Evolutionary conservation across 139 green algal genomes (phyloP), one percentile per base, ranked within the genome.

Genomic region (Chlorella sp.): DNA sequence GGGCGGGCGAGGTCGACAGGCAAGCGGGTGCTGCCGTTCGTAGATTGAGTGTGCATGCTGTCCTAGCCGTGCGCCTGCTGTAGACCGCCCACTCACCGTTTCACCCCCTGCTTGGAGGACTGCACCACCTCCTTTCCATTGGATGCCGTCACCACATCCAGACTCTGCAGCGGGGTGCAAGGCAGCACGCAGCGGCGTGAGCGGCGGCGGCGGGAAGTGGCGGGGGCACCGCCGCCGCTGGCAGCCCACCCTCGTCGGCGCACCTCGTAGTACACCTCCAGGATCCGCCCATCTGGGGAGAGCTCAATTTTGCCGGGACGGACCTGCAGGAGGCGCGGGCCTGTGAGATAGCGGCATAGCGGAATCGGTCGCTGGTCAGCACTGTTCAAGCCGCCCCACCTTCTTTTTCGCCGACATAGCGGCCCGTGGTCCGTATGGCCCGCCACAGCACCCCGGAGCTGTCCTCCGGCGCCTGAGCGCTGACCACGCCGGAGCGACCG

Each of bases 191-290:
- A 42, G 16, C 37, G 48, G 21, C 60, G 12, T 71, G 68, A 7
- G 66, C 37, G 28, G 5, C 5, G 14, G n/a, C 9, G 36, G 42
- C 68, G 7, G 28, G 32, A 2, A 15, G 66, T 2, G 16, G 28
- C n/a, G 16, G 32, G 32, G 40, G 30, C 39, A 37, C 28, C 48
- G 53, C 22, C 81, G 53, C 42, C 48, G 15, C 24, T 32, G 18
- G 53, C 32, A 1, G 57, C 26, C 26, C 26, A 19, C 12, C 21
- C 22, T 32, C 34, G 60, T 37, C 1, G 60, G 32, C 77, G 16
- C 42, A 90, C 87, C 87, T 90, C 87, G 39, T 86, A 90, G 64
- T 87, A 64, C 11, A 90, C 28, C 40, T 82, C 78, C 18, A 90
- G 37, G 30, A 60, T 69, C 0, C 39, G 37, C 15, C 79, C 77